Percentiles rank a stretch among this genome's conserved stretches.
phyloP scores from a whole-genome alignment of 768 basidiomycete genomes.

The Sarcodon aspratus region DNA sequence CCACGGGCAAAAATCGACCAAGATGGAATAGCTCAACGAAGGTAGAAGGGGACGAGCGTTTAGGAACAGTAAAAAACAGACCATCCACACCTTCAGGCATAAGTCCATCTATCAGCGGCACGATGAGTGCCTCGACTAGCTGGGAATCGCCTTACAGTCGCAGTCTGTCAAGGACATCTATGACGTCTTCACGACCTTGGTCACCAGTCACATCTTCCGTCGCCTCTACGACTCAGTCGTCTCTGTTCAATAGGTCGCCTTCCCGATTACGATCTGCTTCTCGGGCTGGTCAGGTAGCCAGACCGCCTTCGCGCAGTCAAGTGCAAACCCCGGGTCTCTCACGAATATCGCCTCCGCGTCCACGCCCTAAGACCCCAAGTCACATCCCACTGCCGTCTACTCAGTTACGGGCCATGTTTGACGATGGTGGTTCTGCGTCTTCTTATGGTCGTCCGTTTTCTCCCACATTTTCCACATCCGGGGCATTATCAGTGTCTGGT shows the following conservation, averaged over 20 bases:
- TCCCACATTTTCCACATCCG: constrained; percentile 30
- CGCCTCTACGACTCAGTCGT: constrained; percentile 49
- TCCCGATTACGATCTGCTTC: constrained; percentile 28
- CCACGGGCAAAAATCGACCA: constrained; percentile 29
- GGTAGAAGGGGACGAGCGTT: constrained; percentile 43
- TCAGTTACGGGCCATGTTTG: constrained; percentile 37
- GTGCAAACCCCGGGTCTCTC: constrained; percentile 37
- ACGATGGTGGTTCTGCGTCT: constrained; percentile 30
- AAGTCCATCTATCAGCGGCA: constrained; percentile 1
- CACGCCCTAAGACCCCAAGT: constrained; percentile 71
- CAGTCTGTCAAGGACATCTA: constrained; percentile 63
- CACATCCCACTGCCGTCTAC: constrained; percentile 56
- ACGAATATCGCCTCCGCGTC: constrained; percentile 39
- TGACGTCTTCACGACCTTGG: constrained; percentile 73
- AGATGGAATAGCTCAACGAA: constrained; percentile 80
- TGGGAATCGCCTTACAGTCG: constrained; percentile 42
- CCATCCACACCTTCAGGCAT: constrained; percentile 12
- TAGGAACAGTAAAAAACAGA: constrained; percentile 37
- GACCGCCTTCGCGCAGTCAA: constrained; percentile 35
- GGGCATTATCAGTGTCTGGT: constrained; percentile 9
- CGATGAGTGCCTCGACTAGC: constrained; percentile 8
- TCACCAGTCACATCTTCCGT: constrained; percentile 63
- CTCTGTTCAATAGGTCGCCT: constrained; percentile 54
- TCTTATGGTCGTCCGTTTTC: constrained; percentile 55
- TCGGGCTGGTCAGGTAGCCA: constrained; percentile 15